phyloP scores from a whole-genome alignment of 441 rosid genomes.

The Hura crepitans region DNA sequence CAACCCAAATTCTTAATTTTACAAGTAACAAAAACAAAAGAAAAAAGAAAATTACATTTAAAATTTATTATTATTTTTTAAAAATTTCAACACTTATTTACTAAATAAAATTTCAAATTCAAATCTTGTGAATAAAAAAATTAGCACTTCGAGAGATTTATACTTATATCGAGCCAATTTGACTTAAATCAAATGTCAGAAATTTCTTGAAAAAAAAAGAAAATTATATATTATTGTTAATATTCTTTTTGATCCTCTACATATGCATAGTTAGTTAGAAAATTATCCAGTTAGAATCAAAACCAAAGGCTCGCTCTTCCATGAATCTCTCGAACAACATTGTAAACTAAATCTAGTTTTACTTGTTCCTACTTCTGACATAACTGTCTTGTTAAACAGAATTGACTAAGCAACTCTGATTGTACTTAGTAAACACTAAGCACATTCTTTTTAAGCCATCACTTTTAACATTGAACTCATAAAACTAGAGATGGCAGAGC shows the following conservation, averaged over 20 bases:
- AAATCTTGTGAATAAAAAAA: too few relatives aligned
- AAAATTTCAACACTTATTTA: too few relatives aligned
- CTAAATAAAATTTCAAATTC: too few relatives aligned
- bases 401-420: not conserved
- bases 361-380: not conserved
- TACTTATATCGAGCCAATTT: too few relatives aligned
- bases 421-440: not conserved
- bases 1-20: too few relatives aligned
- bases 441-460: not conserved
- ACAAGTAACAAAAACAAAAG: too few relatives aligned
- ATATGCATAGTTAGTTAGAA: not conserved
- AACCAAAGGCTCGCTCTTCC: slow-evolving; percentile 8
- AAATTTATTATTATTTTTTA: too few relatives aligned
- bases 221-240: too few relatives aligned
- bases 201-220: too few relatives aligned
- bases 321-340: not conserved
- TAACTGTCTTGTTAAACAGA: not conserved
- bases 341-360: not conserved
- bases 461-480: not conserved
- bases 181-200: too few relatives aligned
- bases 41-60: too few relatives aligned
- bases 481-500: slow-evolving; percentile 8
- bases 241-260: not conserved
- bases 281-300: not conserved
- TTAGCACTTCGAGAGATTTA: too few relatives aligned